These are phyloP conservation scores for Vitis rotundifolia DNA, from an alignment of 164 flowering plant species.

Conservation along the genomic window DNA sequence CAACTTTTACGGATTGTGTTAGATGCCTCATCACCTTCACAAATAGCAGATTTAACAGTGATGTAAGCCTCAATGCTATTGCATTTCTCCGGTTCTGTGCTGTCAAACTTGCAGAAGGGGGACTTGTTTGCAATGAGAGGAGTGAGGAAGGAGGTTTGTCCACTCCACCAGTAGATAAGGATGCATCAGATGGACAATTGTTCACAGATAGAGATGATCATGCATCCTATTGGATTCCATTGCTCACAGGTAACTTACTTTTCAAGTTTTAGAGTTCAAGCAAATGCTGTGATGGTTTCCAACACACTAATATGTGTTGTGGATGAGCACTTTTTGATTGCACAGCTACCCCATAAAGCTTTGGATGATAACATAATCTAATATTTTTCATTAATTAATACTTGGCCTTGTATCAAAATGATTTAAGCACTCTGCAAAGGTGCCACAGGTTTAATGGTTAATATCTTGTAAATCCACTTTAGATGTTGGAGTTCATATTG, in stretches of 20 bases:
- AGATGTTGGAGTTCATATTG: not conserved
- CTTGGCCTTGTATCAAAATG: not conserved
- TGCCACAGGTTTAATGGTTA: not conserved
- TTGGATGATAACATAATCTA: no score
- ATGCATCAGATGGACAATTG: constrained; percentile 38
- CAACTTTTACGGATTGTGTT: constrained; percentile 95
- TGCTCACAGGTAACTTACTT: constrained; percentile 70
- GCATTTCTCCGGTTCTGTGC: constrained; percentile 99
- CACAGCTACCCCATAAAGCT: not conserved
- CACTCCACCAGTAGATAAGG: constrained; percentile 26
- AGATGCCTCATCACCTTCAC: constrained; percentile 93
- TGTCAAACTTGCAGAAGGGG: constrained; percentile 94
- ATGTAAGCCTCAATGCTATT: constrained; percentile 96
- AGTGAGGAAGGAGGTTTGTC: constrained; percentile 40
- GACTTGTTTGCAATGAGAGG: constrained; percentile 66
- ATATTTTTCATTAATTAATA: no score
- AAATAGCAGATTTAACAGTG: constrained; percentile 88
- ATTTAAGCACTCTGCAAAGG: not conserved
- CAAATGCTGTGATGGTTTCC: not conserved
- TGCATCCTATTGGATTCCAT: constrained; percentile 84
- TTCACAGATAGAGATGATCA: constrained; percentile 69
- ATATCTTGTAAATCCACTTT: not conserved
- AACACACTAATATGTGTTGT: not conserved
- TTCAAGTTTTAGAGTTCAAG: not conserved
- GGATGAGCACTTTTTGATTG: not conserved